These are phyloP conservation scores for Trichophyton mentagrophytes DNA, from an alignment of 2,329 filamentous ascomycete genomes.

Conservation along the genomic window DNA sequence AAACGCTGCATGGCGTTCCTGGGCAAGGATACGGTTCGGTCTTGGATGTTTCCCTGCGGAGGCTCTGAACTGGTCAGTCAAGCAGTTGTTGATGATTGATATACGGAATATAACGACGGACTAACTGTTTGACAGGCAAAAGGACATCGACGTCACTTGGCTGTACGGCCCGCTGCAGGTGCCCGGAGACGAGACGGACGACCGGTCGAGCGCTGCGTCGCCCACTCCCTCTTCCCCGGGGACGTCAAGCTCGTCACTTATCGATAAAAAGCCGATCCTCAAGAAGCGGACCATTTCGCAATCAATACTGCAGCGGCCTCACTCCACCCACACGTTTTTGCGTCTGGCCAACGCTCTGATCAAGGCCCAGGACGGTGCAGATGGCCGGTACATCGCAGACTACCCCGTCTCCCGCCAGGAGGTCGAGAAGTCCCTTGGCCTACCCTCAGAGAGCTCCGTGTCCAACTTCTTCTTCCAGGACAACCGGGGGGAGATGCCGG, in stretches of 20 bases:
- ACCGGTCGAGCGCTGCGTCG: slow-evolving; percentile 45
- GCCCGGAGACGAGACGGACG: slow-evolving; percentile 35
- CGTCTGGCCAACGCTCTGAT: slow-evolving; percentile 81
- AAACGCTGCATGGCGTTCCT: slow-evolving; percentile 94
- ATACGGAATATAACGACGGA: neutral
- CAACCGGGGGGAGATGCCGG: neutral
- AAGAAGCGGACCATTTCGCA: slow-evolving; percentile 97
- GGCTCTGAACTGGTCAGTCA: slow-evolving; percentile 68
- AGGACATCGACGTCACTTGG: slow-evolving; percentile 96
- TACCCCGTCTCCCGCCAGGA: slow-evolving; percentile 56
- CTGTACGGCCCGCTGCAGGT: slow-evolving; percentile 81
- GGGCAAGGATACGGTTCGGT: slow-evolving; percentile 84
- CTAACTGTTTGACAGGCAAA: slow-evolving; percentile 51
- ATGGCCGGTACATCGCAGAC: slow-evolving; percentile 39
- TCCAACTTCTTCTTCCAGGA: neutral
- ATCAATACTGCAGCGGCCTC: slow-evolving; percentile 77
- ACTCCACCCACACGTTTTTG: slow-evolving; percentile 76
- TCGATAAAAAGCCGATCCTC: slow-evolving; percentile 75
- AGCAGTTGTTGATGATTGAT: slow-evolving; percentile 3
- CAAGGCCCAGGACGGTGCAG: slow-evolving; percentile 61
- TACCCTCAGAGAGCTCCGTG: neutral
- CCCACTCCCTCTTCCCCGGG: slow-evolving; percentile 41
- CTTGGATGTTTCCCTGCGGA: slow-evolving; percentile 82
- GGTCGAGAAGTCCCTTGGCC: slow-evolving; percentile 43
- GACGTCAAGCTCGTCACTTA: slow-evolving; percentile 12